Evolutionary conservation across 2,329 filamentous ascomycete species (phyloP).

Genomic region (Xylaria sp.): DNA sequence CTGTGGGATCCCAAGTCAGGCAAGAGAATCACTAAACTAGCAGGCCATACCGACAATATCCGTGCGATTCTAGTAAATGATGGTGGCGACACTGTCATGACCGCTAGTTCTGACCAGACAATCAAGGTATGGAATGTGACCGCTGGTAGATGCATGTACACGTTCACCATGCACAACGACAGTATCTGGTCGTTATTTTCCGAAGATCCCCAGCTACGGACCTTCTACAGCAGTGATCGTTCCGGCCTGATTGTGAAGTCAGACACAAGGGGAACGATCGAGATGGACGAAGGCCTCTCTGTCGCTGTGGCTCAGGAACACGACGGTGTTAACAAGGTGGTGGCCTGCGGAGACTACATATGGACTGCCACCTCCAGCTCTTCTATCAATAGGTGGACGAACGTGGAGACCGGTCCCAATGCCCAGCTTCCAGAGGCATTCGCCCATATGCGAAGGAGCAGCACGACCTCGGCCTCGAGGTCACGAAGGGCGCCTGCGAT

Average conservation of each 20-base stretch:
- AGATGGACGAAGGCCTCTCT: slow-evolving; percentile 84
- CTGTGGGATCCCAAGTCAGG: slow-evolving; percentile 90
- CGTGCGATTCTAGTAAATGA: slow-evolving; percentile 88
- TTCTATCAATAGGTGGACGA: slow-evolving; percentile 88
- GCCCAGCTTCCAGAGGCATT: slow-evolving; percentile 65
- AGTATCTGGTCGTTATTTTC: slow-evolving; percentile 97
- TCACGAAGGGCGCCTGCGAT: slow-evolving; percentile 41
- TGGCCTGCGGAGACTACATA: slow-evolving; percentile 73
- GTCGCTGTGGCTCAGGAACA: slow-evolving; percentile 92
- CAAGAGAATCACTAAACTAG: slow-evolving; percentile 91
- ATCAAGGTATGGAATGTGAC: slow-evolving; percentile 98
- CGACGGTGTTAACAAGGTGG: slow-evolving; percentile 72
- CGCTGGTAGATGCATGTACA: slow-evolving; percentile 95
- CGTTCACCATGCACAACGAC: slow-evolving; percentile 97
- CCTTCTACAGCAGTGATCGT: slow-evolving; percentile 95
- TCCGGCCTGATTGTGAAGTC: slow-evolving; percentile 96
- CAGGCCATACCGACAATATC: slow-evolving; percentile 94
- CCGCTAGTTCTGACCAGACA: slow-evolving; percentile 92
- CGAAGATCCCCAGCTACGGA: slow-evolving; percentile 77
- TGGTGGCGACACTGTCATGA: slow-evolving; percentile 87
- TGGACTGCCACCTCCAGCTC: slow-evolving; percentile 92
- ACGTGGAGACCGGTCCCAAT: slow-evolving; percentile 77
- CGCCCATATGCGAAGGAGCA: slow-evolving; percentile 47
- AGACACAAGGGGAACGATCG: slow-evolving; percentile 74
- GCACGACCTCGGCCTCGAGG: slow-evolving; percentile 43